A percentile compares a stretch with the other conserved stretches of the same genome.
Evolutionary conservation across 345 rosid genomes (phyloP).

Genomic region (Physaria fendleri): DNA sequence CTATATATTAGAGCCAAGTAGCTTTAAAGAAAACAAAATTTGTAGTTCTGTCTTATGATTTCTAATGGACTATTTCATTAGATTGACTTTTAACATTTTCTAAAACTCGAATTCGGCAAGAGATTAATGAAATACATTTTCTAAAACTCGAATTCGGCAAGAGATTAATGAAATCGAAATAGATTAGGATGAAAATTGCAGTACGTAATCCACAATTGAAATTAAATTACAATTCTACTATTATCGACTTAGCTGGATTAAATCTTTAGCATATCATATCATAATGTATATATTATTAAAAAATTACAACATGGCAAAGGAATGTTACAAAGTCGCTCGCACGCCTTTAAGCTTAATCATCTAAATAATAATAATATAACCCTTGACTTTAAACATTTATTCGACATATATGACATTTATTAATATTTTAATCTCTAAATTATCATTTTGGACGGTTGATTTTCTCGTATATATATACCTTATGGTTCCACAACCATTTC

Average conservation of each 20-base stretch:
- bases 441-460: not conserved
- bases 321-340: conserved; percentile 26
- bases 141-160: not conserved
- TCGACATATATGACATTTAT: not conserved
- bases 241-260: conserved; percentile 20
- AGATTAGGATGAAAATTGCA: not conserved
- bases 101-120: not conserved
- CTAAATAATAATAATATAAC: not conserved
- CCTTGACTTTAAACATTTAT: conserved; percentile 16
- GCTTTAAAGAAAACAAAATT: not conserved
- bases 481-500: conserved; percentile 1
- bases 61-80: not conserved
- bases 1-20: not conserved
- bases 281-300: not conserved
- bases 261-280: not conserved
- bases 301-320: conserved; percentile 11
- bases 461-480: conserved; percentile 18
- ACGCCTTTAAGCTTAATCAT: conserved; percentile 14
- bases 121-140: conserved; percentile 4
- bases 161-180: not conserved
- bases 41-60: not conserved
- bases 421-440: not conserved
- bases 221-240: conserved; percentile 1
- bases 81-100: conserved; percentile 7
- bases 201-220: not conserved